Evolutionary conservation across 179 eudicot genomes (phyloP), one percentile per base, ranked within the genome.

Genomic region (Drosera spatulata): DNA sequence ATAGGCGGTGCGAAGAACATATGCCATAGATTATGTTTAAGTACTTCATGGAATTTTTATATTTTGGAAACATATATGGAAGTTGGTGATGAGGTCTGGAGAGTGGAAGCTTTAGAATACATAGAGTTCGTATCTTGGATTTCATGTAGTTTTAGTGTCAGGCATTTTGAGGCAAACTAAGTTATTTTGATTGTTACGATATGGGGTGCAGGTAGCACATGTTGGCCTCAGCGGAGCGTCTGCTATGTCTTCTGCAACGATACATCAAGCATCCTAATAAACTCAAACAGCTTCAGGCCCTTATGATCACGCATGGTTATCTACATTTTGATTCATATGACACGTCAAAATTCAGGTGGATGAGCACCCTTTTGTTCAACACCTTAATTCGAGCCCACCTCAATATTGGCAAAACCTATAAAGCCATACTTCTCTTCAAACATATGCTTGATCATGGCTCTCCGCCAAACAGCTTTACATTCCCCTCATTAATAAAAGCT

Each of bases 291-390:
- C 50, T 77, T 12, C 86, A 83, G 50, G 76, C 83, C 53, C 66
- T 69, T 12, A 47, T 74, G 14, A 67, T 77, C 69, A 80, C 81
- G 47, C 67, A 66, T 60, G 81, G 77, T 58, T 60, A 77, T 68
- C 79, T 85, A 43, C 74, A 70, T 56, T 58, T 51, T 39, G 71
- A 65, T 42, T 66, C 71, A 40, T 39, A 3, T 51, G 55, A 69
- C 39, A 4, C 49, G 5, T 56, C 69, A 12, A 49, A 65, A 46
- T 41, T 45, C 52, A 69, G 66, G 73, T 79, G 86, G 83, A 71
- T 61, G 61, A 69, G 78, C 67, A 80, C 88, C n/a, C 81, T 80
- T 56, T 73, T 80, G 48, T 80, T 71, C 75, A 85, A 79, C 52
- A 55, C 78, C 47, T 72, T 79, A 44, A 80, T 80, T 61, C 75